A percentile compares a stretch with the other conserved stretches of the same genome.
Evolutionary conservation across 139 green algal species (phyloP).

Genomic region (Chlamydomonas asymmetrica): DNA sequence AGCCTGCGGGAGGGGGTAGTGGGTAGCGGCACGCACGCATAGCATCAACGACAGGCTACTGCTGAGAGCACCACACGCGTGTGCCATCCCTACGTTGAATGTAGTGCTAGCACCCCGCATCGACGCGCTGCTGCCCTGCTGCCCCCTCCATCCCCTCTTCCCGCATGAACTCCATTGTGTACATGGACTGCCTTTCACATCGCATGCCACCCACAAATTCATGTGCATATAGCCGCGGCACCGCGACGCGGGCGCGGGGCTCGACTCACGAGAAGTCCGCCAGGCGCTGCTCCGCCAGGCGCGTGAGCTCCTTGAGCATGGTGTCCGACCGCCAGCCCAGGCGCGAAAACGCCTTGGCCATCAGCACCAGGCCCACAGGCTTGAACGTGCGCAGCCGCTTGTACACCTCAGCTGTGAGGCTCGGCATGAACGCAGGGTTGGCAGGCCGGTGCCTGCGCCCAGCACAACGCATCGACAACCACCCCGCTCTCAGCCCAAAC

Average conservation of each 20-base stretch:
- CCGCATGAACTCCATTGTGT: not conserved
- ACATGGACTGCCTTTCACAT: not conserved
- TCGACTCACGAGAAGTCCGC: slow-evolving; percentile 19
- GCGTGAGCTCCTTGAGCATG: slow-evolving; percentile 12
- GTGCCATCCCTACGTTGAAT: not conserved
- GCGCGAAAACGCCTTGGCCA: slow-evolving; percentile 27
- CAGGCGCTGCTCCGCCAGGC: slow-evolving; percentile 12
- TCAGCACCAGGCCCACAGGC: slow-evolving; percentile 24
- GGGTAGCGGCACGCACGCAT: not conserved
- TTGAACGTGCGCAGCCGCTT: not conserved
- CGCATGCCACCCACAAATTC: not conserved
- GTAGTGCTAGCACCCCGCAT: not conserved
- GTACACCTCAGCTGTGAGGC: slow-evolving; percentile 1
- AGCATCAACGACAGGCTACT: not conserved
- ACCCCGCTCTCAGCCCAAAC: too few species aligned
- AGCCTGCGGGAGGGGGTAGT: not conserved
- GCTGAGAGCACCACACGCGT: not conserved
- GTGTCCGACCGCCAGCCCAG: slow-evolving; percentile 24
- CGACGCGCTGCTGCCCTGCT: not conserved
- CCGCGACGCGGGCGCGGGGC: too few species aligned
- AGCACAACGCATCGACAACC: too few species aligned
- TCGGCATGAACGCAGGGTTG: not conserved
- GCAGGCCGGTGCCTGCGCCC: slow-evolving; percentile 22
- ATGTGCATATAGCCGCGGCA: not conserved
- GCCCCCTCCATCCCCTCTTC: not conserved